phyloP scores from a whole-genome alignment of 2,329 filamentous ascomycete species.

The Aspergillus sp. region DNA sequence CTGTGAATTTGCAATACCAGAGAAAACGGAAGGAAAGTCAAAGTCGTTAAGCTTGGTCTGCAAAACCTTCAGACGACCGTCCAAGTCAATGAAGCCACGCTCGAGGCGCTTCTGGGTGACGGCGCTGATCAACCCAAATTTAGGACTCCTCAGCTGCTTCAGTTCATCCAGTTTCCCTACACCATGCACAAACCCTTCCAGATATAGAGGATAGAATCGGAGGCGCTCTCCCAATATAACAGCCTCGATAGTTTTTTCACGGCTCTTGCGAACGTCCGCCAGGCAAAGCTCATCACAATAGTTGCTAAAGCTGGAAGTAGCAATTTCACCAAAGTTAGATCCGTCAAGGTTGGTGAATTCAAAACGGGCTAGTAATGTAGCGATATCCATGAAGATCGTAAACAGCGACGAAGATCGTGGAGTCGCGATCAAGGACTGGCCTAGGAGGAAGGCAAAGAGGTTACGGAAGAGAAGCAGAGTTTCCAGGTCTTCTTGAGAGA shows the following conservation, averaged over 20 bases:
- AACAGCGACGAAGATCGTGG: conserved; percentile 56
- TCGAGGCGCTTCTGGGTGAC: conserved; percentile 78
- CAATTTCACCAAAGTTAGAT: conserved; percentile 63
- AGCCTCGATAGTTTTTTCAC: conserved; percentile 85
- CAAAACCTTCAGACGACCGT: conserved; percentile 68
- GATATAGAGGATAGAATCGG: conserved; percentile 78
- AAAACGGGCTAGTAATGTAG: conserved; percentile 57
- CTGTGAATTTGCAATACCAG: conserved; percentile 82
- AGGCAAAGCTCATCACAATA: conserved; percentile 77
- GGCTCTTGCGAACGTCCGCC: conserved; percentile 75
- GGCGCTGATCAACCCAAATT: conserved; percentile 68
- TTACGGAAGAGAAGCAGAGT: conserved; percentile 61
- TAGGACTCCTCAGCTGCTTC: conserved; percentile 65
- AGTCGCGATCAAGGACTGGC: conserved; percentile 61
- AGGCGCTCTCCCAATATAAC: conserved; percentile 87
- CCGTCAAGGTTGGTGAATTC: conserved; percentile 63
- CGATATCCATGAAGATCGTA: conserved; percentile 61
- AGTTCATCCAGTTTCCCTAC: conserved; percentile 79
- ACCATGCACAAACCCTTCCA: conserved; percentile 87
- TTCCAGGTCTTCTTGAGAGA: conserved; percentile 53
- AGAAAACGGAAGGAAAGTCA: conserved; percentile 86
- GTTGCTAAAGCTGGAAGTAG: conserved; percentile 49
- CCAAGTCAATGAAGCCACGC: conserved; percentile 75
- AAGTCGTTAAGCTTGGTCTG: conserved; percentile 78
- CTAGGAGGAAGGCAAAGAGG: conserved; percentile 63